A percentile compares a stretch with the other conserved stretches of the same genome.
Conservation (phyloP, 83 land plant genomes). For the Thuja plicata region DNA sequence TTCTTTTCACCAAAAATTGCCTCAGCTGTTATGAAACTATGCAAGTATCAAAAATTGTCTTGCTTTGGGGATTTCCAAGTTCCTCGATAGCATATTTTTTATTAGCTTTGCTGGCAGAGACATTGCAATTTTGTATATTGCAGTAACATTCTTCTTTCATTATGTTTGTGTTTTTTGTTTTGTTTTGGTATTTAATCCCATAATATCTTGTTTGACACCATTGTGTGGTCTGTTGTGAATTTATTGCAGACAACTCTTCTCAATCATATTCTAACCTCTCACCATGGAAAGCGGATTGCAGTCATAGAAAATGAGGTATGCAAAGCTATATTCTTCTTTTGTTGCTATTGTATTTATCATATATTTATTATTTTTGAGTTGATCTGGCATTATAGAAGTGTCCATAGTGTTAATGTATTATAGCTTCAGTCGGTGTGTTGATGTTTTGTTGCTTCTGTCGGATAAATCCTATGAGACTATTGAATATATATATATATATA, state of each 20-base stretch:
- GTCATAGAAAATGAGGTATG: conserved; percentile 98
- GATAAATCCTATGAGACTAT: no score
- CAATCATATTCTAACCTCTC: conserved; percentile 91
- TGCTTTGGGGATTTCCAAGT: neutral
- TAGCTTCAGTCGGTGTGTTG: no score
- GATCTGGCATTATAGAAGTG: neutral
- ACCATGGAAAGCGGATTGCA: conserved; percentile 96
- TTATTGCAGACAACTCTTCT: conserved; percentile 80
- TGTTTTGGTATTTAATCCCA: neutral
- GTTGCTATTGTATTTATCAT: neutral
- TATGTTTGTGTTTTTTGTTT: neutral
- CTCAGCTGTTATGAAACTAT: neutral
- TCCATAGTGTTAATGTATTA: neutral
- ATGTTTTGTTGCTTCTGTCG: no score
- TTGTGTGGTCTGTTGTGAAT: neutral
- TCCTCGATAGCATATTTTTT: neutral
- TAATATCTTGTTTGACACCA: neutral
- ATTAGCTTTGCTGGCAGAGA: neutral
- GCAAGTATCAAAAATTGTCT: neutral
- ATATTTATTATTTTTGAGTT: neutral
- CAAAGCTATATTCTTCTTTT: neutral
- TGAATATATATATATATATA: no score
- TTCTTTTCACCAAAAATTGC: neutral
- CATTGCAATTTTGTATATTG: neutral
- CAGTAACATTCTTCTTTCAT: neutral